These are phyloP conservation scores for Didymella keratinophila DNA, from an alignment of 2,329 filamentous ascomycete genomes.

Conservation along the genomic window DNA sequence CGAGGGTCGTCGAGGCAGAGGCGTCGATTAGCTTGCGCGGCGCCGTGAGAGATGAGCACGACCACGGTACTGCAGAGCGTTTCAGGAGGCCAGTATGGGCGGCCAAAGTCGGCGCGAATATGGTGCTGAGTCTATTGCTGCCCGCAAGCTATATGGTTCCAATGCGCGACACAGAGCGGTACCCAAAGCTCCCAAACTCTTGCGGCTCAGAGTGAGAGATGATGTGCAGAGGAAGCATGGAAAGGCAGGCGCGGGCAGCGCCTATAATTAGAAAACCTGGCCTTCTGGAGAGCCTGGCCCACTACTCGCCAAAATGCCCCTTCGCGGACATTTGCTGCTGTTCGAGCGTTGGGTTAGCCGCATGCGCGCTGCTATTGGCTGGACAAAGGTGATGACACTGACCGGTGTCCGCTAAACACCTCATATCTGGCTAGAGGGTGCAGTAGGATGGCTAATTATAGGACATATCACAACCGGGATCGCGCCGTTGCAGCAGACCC, in stretches of 20 bases:
- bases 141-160: conserved; percentile 38
- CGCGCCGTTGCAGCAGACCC: conserved; percentile 10
- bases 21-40: conserved; percentile 38
- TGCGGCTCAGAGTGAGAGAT: conserved; percentile 40
- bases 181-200: conserved; percentile 21
- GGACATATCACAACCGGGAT: conserved; percentile 31
- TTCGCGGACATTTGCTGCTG: conserved; percentile 22
- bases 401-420: conserved; percentile 16
- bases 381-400: neutral
- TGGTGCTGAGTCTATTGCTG: conserved; percentile 26
- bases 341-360: conserved; percentile 1
- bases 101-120: conserved; percentile 32
- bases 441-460: conserved; percentile 37
- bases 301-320: conserved; percentile 28
- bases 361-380: conserved; percentile 1
- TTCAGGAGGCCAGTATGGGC: conserved; percentile 38
- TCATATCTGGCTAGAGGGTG: conserved; percentile 1
- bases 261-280: conserved; percentile 40
- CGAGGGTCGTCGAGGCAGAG: conserved; percentile 35
- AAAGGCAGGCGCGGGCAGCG: conserved; percentile 33
- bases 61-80: conserved; percentile 32
- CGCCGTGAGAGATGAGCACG: conserved; percentile 25
- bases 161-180: conserved; percentile 31
- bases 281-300: conserved; percentile 35
- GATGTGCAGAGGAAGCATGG: conserved; percentile 40